Evolutionary conservation across 768 basidiomycete genomes (phyloP), one percentile per base, ranked within the genome.

Genomic region (Coprinellus micaceus): DNA sequence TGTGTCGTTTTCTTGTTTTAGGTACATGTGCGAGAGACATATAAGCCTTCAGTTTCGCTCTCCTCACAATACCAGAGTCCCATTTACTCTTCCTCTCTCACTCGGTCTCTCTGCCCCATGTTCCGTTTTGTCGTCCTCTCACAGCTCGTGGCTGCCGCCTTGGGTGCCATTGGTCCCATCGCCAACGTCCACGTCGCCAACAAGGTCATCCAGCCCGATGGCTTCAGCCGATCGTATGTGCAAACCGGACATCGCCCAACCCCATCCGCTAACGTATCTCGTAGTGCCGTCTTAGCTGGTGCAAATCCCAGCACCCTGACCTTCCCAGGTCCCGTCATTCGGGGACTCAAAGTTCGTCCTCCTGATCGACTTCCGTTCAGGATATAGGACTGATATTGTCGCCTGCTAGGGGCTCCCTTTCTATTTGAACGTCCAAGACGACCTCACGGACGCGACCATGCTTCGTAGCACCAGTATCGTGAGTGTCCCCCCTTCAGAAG

Each of bases 391-490:
- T n/a, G n/a, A n/a, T n/a, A n/a, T n/a, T n/a, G n/a, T n/a, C n/a
- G n/a, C n/a, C n/a, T n/a, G n/a, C n/a, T n/a, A n/a, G n/a, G n/a
- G n/a, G n/a, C n/a, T n/a, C n/a, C n/a, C n/a, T n/a, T 78, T 82
- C 61, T 39, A 55, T 24, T 63, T 85, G 51, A 80, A 81, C 50
- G 79, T 84, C 3, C 62, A 73, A n/a, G 74, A 82, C 56, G 29
- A 63, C 6, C 71, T 84, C n/a, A 71, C 67, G 0, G 81, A 85
- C 49, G 66, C 70, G 0, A 68, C 74, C 0, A 80, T 83, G 81
- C 58, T 75, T n/a, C 70, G 70, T 44, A 69, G 67, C 9, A 82
- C 83, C 17, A 78, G 74, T 28, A 76, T 84, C 45, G 82, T 82
- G 54, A 53, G 76, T 59, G 10, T 10, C 17, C 19, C 37, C 19